Conservation (phyloP, 2,329 filamentous ascomycete species). For the Fusarium caatingaense region DNA sequence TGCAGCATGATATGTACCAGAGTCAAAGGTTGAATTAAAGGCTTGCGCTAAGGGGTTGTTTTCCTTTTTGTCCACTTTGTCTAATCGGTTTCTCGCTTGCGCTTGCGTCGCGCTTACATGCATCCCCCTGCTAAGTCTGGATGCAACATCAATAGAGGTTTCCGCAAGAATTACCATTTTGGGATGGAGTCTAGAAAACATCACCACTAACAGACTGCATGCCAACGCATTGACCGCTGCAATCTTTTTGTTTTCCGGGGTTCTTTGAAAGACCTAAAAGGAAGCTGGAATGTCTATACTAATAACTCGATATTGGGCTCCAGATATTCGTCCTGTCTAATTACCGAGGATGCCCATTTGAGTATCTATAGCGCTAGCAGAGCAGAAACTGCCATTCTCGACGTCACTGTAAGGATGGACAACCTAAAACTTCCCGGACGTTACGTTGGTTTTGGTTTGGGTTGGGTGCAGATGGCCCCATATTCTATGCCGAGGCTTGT, state of each 20-base stretch:
- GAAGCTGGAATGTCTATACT: background rate
- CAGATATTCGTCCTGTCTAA: background rate
- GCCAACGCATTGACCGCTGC: conserved; percentile 4
- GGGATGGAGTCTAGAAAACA: conserved; percentile 10
- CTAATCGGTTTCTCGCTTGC: background rate
- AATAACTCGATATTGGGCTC: background rate
- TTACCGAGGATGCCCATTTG: background rate
- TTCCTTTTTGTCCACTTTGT: conserved; percentile 6
- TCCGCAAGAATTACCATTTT: conserved; percentile 40
- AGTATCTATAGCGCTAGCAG: conserved; percentile 6
- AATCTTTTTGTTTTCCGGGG: background rate
- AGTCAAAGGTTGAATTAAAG: background rate
- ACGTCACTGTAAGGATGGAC: background rate
- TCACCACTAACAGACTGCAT: background rate
- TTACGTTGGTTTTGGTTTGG: background rate
- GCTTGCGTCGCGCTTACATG: conserved; percentile 22
- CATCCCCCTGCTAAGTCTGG: conserved; percentile 15
- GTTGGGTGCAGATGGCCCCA: background rate
- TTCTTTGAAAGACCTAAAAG: background rate
- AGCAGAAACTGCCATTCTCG: conserved; percentile 5
- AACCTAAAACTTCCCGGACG: background rate
- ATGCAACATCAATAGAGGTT: conserved; percentile 8
- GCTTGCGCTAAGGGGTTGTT: background rate
- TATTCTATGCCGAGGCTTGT: conserved; percentile 24
- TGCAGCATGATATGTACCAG: background rate